phyloP scores from a whole-genome alignment of 2,329 filamentous ascomycete species.

The Keithomyces neogunnii region DNA sequence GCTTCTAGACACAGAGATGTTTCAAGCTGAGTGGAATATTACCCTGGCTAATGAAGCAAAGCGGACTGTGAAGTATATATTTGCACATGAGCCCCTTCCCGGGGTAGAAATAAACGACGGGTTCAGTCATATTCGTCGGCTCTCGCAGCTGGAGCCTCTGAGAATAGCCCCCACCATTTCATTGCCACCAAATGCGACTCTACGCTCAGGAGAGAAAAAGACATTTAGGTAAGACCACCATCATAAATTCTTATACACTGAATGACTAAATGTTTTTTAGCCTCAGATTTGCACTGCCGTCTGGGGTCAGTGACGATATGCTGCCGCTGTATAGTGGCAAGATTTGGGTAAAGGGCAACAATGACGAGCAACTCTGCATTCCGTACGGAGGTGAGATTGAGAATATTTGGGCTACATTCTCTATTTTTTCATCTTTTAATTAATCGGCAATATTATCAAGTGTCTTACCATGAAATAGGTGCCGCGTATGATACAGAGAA shows the following conservation, averaged over 20 bases:
- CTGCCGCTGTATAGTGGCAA: constrained; percentile 37
- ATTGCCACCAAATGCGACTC: constrained; percentile 17
- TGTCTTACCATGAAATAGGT: constrained; percentile 11
- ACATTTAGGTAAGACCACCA: constrained; percentile 16
- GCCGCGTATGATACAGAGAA: constrained; percentile 29
- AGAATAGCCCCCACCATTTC: constrained; percentile 19
- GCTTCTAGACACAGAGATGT: constrained; percentile 39
- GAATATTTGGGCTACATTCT: background rate
- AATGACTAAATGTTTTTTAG: constrained; percentile 10
- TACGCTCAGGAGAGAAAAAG: constrained; percentile 20
- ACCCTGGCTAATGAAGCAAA: constrained; percentile 35
- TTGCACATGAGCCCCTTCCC: constrained; percentile 30
- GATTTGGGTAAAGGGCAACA: constrained; percentile 29
- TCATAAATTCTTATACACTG: background rate
- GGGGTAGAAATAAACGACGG: constrained; percentile 26
- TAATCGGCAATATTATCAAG: too few relatives aligned
- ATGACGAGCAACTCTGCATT: constrained; percentile 31
- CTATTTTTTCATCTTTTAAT: too few relatives aligned
- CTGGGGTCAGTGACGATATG: constrained; percentile 20
- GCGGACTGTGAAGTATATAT: constrained; percentile 30
- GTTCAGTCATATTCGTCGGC: constrained; percentile 18
- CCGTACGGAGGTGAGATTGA: constrained; percentile 28
- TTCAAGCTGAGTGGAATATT: constrained; percentile 24
- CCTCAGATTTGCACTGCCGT: constrained; percentile 20
- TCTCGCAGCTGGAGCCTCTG: constrained; percentile 19